Base-by-base conservation (phyloP, 2,329 filamentous ascomycete species). In the Cordyceps farinosa region DNA sequence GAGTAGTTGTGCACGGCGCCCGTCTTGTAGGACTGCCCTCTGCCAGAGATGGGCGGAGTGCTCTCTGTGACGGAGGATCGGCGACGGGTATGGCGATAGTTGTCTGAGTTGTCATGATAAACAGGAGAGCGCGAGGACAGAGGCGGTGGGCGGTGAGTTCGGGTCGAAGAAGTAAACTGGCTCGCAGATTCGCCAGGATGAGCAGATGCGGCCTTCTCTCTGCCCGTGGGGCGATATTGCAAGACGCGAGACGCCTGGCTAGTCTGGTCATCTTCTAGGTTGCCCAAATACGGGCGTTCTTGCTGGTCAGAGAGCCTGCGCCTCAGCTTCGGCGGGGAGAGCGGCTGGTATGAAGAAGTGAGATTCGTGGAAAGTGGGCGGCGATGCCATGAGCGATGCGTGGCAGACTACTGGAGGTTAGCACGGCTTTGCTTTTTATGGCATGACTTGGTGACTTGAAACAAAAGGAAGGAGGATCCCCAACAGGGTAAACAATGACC, bases 301-400 rank as follows among this genome's bases (percentile, higher is more conserved):
- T 83, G 80, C 68, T 84, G 83, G 61, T 87, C 84, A 2, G 84
- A 87, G 45, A 86, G 75, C 30, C 84, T 83, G 44, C 84, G 81
- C 62, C 75, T 73, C 32, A 83, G 67, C 53, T 77, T 78, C 17
- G 84, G 80, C 52, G 84, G 84, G 1, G 83, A 85, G 7, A 76
- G 73, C 22, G 79, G 76, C 53, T 81, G 78, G 65, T 81, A 77
- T 22, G 81, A 74, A 17, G 81, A 74, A 17, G 81, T 77, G 22
- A 84, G 73, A 30, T 78, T 79, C 7, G 81, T 78, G 11, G 84
- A 87, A 8, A 84, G 75, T 5, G 84, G 84, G 10, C 84, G 80
- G 48, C 82, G 80, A 66, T 82, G 79, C 7, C 78, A 75, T 30
- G 74, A 72, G 66, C 81, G 79, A 44, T 76, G 73, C 29, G 80